Base-by-base conservation (phyloP, 2,329 filamentous ascomycete genomes). In the Cytospora chrysosperma region DNA sequence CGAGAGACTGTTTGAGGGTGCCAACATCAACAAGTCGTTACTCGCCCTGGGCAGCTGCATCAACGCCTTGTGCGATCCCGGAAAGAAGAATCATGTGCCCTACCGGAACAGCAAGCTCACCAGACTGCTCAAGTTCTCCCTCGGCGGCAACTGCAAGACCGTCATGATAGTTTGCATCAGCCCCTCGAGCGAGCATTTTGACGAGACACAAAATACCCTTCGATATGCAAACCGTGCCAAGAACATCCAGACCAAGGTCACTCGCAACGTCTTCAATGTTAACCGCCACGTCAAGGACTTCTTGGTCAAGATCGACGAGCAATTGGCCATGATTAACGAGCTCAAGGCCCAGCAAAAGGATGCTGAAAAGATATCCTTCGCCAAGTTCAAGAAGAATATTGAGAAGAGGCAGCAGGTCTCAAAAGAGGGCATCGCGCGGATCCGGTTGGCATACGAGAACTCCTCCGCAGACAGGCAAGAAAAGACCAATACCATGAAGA, bases 81-180 rank as follows among this genome's bases (percentile, higher is more conserved):
- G 92, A 58, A 96, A 95, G 78, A 89, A 87, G 68, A 95, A 96
- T 69, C 95, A 99, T 75, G 91, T 99, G 17, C 95, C 95, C 0
- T 99, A 99, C 79, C 88, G 95, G 70, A 98, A 99, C 79, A 98
- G 94, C 68, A 99, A 98, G 73, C 88, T 99, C 61, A 99, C 95
- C 0, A 88, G 95, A 59, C 82, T 99, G 5, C 85, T 99, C 60
- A 99, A 99, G 72, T 99, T 99, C 77, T 97, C 94, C 0, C 85
- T 99, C 0, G 95, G 95, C 32, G 95, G 95, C 3, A 99, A 99
- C 76, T 99, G 95, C 83, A 96, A 93, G 78, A 99, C 95, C 0
- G 95, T 99, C 74, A 99, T 99, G 95, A 98, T 99, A 75, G 95
- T 99, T 28, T 99, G 95, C 72, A 92, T 99, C 60, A 97, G 93